Conservation (phyloP, 2,329 filamentous ascomycete genomes). For the Zasmidium citrigriseum region DNA sequence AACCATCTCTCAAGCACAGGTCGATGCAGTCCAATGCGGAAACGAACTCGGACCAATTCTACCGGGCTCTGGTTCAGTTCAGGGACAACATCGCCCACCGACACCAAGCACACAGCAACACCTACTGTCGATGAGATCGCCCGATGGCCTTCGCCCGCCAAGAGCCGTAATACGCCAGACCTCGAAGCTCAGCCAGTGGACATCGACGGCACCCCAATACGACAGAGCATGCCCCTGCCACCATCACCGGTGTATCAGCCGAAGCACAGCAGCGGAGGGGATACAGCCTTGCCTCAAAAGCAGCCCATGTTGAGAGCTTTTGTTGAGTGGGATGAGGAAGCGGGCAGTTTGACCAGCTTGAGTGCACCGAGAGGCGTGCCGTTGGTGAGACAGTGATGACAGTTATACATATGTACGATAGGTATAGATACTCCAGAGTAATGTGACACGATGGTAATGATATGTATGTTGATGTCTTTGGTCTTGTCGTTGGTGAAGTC, state of each 20-base stretch:
- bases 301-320: not conserved
- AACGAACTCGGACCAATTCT: not conserved
- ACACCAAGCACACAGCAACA: not conserved
- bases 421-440: too few species aligned
- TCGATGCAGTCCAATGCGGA: not conserved
- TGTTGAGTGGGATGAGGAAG: not conserved
- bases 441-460: too few species aligned
- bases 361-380: too few species aligned
- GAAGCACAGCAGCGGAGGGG: not conserved
- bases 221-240: constrained; percentile 13
- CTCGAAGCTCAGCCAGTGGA: not conserved
- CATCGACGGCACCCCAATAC: constrained; percentile 6
- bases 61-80: not conserved
- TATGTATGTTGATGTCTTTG: too few species aligned
- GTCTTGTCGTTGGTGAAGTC: not conserved
- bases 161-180: not conserved
- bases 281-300: constrained; percentile 6
- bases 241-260: constrained; percentile 6
- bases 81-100: not conserved
- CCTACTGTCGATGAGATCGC: not conserved
- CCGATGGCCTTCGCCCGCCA: not conserved
- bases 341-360: not conserved
- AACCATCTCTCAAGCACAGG: not conserved
- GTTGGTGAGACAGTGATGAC: not conserved
- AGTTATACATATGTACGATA: not conserved